Conservation (phyloP, 768 basidiomycete species). For the Leccinum arenicola region DNA sequence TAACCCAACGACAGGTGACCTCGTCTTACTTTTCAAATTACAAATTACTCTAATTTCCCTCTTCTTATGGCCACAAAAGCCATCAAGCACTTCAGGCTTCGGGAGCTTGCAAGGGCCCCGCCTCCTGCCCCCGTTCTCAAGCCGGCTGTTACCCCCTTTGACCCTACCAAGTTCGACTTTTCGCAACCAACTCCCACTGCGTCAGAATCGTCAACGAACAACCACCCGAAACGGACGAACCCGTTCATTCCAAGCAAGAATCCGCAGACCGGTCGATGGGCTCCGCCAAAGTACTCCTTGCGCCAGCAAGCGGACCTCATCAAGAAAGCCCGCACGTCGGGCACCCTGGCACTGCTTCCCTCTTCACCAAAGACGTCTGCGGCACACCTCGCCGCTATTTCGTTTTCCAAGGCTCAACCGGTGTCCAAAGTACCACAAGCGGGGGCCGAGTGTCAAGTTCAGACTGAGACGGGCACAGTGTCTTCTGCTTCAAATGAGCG, state of each 20-base stretch:
- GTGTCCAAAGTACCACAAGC: slow-evolving; percentile 3
- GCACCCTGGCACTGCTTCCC: slow-evolving; percentile 59
- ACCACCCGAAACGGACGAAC: slow-evolving; percentile 40
- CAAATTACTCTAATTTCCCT: background rate
- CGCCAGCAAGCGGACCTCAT: slow-evolving; percentile 77
- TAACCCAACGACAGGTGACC: too few species aligned
- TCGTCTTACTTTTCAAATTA: background rate
- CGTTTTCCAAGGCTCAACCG: slow-evolving; percentile 16
- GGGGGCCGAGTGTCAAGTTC: background rate
- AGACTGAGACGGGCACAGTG: background rate
- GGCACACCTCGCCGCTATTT: slow-evolving; percentile 23
- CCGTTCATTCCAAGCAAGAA: slow-evolving; percentile 71
- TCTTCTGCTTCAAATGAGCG: background rate
- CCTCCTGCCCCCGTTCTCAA: slow-evolving; percentile 28
- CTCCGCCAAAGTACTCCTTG: slow-evolving; percentile 65
- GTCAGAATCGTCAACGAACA: slow-evolving; percentile 7
- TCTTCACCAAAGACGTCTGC: slow-evolving; percentile 57
- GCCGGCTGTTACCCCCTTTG: slow-evolving; percentile 11
- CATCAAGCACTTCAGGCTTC: slow-evolving; percentile 27
- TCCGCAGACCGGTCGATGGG: slow-evolving; percentile 61
- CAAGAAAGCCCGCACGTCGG: slow-evolving; percentile 60
- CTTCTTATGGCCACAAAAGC: slow-evolving; percentile 22
- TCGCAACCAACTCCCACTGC: slow-evolving; percentile 9
- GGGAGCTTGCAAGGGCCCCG: slow-evolving; percentile 20
- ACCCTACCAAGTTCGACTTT: slow-evolving; percentile 20